phyloP scores from a whole-genome alignment of 768 basidiomycete species.

The Tricholoma sp. region DNA sequence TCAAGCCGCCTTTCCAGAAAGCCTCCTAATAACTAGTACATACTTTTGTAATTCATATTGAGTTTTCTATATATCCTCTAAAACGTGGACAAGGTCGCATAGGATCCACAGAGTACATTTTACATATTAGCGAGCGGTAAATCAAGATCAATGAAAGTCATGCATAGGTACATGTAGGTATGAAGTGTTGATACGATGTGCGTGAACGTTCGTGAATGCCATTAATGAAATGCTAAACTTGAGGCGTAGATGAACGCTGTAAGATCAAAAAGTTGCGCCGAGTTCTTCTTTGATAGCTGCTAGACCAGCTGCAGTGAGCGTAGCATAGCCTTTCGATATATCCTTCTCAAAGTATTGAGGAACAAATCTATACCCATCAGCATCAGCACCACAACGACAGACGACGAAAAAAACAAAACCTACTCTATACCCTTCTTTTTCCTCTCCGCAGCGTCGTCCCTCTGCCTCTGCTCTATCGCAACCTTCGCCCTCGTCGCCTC shows the following conservation, averaged over 20 bases:
- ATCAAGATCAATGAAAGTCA: neutral
- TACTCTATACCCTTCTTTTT: slow-evolving; percentile 76
- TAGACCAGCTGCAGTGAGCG: slow-evolving; percentile 63
- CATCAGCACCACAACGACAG: neutral
- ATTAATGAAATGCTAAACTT: neutral
- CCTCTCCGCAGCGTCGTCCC: slow-evolving; percentile 84
- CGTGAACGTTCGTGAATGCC: neutral
- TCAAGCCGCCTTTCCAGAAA: slow-evolving; percentile 11
- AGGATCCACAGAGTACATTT: neutral
- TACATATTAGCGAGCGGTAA: neutral
- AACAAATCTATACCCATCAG: slow-evolving; percentile 46
- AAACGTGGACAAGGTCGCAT: no score
- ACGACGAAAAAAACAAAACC: slow-evolving; percentile 30
- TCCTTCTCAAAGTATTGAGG: slow-evolving; percentile 75
- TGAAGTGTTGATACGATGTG: neutral
- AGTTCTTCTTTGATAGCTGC: slow-evolving; percentile 75
- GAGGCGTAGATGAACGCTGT: slow-evolving; percentile 16
- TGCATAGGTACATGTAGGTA: neutral
- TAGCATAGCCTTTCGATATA: slow-evolving; percentile 59
- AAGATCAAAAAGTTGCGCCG: slow-evolving; percentile 28
- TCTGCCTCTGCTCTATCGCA: slow-evolving; percentile 86
- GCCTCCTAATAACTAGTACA: neutral
- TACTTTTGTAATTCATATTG: no score
- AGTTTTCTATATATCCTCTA: no score
- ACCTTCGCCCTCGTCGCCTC: slow-evolving; percentile 94